Conservation (phyloP, 2,329 filamentous ascomycete genomes). For the Cercospora sp. region DNA sequence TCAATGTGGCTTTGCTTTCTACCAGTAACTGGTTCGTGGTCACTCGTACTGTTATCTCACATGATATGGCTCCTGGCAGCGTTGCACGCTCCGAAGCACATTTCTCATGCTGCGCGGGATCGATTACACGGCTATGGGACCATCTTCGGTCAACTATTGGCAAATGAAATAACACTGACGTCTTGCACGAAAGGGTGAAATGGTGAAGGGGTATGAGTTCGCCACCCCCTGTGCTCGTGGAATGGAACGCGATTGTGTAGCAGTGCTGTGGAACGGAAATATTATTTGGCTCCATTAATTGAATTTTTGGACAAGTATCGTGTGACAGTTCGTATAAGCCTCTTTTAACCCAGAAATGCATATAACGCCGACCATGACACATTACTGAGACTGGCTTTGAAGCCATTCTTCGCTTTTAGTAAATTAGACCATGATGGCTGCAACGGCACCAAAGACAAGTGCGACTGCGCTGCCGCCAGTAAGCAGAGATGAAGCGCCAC, state of each 20-base stretch:
- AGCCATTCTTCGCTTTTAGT: neutral
- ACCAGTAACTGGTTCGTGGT: neutral
- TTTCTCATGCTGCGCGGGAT: neutral
- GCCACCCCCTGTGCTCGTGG: neutral
- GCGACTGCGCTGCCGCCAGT: constrained; percentile 42
- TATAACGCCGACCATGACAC: constrained; percentile 1
- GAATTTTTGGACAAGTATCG: neutral
- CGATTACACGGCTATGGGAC: neutral
- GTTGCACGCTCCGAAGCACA: neutral
- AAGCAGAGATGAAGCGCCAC: constrained; percentile 23
- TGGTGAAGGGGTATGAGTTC: neutral
- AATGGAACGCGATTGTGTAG: neutral
- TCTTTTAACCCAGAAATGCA: neutral
- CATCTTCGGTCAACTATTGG: neutral
- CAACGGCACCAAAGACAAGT: constrained; percentile 45
- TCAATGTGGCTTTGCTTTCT: neutral
- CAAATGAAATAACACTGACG: neutral
- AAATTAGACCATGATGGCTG: constrained; percentile 37
- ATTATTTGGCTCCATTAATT: neutral
- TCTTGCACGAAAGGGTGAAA: neutral
- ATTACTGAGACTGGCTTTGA: neutral
- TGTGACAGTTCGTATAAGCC: constrained; percentile 1
- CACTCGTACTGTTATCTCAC: neutral
- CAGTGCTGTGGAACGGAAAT: neutral
- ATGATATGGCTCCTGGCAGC: neutral